Percentiles rank a stretch among this genome's conserved stretches.
Evolutionary conservation across 2,329 filamentous ascomycete genomes (phyloP).

Genomic region (Gyromitra esculenta): DNA sequence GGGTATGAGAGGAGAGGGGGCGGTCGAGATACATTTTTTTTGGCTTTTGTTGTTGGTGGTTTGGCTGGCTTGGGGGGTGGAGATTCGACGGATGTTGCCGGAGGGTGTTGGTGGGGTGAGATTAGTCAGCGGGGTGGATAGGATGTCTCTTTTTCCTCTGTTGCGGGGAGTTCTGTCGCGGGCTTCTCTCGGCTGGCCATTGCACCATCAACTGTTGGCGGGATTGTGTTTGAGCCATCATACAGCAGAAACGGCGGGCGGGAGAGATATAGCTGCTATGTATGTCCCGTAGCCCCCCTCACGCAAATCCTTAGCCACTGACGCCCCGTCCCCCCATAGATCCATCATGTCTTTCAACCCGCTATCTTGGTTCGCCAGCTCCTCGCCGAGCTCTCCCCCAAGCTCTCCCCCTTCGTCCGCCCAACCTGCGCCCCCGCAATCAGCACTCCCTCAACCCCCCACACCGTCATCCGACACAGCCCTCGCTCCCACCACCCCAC

Average conservation of each 20-base stretch:
- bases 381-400: background rate
- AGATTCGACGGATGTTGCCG: background rate
- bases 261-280: background rate
- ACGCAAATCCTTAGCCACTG: background rate
- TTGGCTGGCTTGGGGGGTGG: background rate
- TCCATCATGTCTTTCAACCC: conserved; percentile 42
- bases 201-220: background rate
- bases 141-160: background rate
- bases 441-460: conserved; percentile 1
- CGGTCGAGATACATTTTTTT: conserved; percentile 34
- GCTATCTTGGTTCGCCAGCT: conserved; percentile 36
- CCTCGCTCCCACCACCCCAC: conserved; percentile 42
- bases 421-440: background rate
- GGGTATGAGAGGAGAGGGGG: conserved; percentile 17
- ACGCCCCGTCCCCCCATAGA: background rate
- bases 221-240: background rate
- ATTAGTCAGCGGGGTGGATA: conserved; percentile 15
- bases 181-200: background rate
- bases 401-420: background rate
- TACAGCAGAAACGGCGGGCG: background rate
- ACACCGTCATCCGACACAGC: conserved; percentile 17
- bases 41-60: background rate
- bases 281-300: too few relatives aligned
- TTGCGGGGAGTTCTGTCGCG: background rate
- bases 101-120: background rate